These are phyloP conservation scores for Dryas integrifolia DNA, from an alignment of 331 rosid genomes.

Conservation along the genomic window DNA sequence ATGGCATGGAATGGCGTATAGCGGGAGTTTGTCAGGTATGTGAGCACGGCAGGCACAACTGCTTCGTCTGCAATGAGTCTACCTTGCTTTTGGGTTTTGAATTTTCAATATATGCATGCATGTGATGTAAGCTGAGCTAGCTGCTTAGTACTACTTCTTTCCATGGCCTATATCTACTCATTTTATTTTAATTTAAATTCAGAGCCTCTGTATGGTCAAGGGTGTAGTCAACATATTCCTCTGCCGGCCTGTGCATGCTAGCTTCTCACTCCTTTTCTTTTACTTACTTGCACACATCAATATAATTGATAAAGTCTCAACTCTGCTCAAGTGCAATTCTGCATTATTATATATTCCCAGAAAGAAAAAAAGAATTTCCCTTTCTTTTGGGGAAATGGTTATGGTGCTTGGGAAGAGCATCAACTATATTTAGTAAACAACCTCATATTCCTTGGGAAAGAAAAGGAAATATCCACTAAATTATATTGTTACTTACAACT, in stretches of 20 bases:
- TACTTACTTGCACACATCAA: too few species aligned
- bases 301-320: too few species aligned
- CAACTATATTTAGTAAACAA: not conserved
- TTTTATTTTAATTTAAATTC: not conserved
- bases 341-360: too few species aligned
- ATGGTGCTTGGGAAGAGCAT: not conserved
- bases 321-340: too few species aligned
- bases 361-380: too few species aligned
- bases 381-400: not conserved
- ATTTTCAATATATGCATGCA: not conserved
- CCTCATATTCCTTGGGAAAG: not conserved
- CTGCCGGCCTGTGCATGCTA: not conserved
- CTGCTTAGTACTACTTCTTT: too few species aligned
- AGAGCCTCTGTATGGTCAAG: not conserved
- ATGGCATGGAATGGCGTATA: conserved; percentile 61
- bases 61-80: not conserved
- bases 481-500: too few species aligned
- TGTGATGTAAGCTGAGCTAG: not conserved
- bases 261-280: too few species aligned
- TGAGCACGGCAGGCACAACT: conserved; percentile 2
- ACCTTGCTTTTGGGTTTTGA: not conserved
- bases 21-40: conserved; percentile 49
- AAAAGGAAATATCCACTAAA: too few species aligned
- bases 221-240: not conserved
- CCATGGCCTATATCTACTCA: too few species aligned